Evolutionary conservation across 164 flowering plant species (phyloP).

Genomic region (Macadamia tetraphylla): DNA sequence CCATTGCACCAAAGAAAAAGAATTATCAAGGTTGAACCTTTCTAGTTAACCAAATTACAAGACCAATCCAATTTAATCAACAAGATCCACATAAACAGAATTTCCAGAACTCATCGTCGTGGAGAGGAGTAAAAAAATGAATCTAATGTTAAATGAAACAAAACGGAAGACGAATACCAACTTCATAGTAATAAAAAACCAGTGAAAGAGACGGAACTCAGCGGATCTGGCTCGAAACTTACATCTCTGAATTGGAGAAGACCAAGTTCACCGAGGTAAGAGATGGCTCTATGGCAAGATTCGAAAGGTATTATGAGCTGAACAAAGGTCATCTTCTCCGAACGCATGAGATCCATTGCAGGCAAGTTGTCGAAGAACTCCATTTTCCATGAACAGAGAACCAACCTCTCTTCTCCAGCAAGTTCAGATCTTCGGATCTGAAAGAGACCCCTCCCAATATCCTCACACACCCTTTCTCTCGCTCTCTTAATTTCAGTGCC

Average conservation of each 20-base stretch:
- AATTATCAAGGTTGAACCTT: not conserved
- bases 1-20: not conserved
- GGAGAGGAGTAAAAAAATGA: not conserved
- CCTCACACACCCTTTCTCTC: not conserved
- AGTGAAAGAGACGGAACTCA: not conserved
- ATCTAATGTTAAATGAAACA: not conserved
- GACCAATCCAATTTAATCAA: not conserved
- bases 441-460: not conserved
- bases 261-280: slow-evolving; percentile 90
- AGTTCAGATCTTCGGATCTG: slow-evolving; percentile 24
- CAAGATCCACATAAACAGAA: not conserved
- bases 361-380: slow-evolving; percentile 49
- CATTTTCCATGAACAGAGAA: slow-evolving; percentile 27
- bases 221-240: slow-evolving; percentile 11
- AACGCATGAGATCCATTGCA: slow-evolving; percentile 89
- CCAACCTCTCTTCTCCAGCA: not conserved
- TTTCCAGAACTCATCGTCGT: not conserved
- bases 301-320: slow-evolving; percentile 91
- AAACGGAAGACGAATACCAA: not conserved
- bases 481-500: not conserved
- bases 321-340: slow-evolving; percentile 85
- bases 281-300: slow-evolving; percentile 77
- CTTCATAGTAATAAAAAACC: not conserved
- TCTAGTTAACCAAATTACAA: not conserved
- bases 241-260: slow-evolving; percentile 88